Evolutionary conservation across 192 early-diverging fungal species (phyloP), one percentile per base, ranked within the genome.

Genomic region (Coemansia sp.): DNA sequence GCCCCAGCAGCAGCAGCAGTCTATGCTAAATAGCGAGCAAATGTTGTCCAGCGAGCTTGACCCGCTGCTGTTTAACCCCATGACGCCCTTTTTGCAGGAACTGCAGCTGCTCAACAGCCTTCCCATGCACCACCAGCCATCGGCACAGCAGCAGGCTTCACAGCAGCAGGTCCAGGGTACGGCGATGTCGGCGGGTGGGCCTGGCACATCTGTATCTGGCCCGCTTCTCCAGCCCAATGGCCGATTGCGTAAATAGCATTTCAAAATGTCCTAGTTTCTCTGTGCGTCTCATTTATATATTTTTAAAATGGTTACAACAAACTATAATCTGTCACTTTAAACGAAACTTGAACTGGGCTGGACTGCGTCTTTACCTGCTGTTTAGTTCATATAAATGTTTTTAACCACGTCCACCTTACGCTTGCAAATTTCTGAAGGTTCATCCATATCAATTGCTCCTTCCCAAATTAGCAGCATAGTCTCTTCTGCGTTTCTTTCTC

Each of bases 11-110:
- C 19, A 8, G 5, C 13, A 36, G 58, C 64, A 23, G 33, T 34
- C 6, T 23, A 35, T 13, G 14, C 49, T 51, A 5, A 19, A 34
- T 15, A 23, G 36, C 14, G 71, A 75, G 2, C 39, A 14, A 3
- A 52, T 63, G 23, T 13, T 58, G 19, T 39, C 53, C 13, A 21
- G 55, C 0, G 73, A 77, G 32, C 59, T 77, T 18, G 73, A 77
- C 32, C 73, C 73, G 18, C 10, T 77, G 53, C n/a, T 77, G 43
- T 77, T 77, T 53, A 69, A 70, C 53, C 59, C 66, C 4, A 77
- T 77, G 73, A 66, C 73, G 11, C 73, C 73, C 45, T 70, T 77
- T 13, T 42, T 77, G 43, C 67, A 77, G 45, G 73, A 77, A 46
- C 53, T 77, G 51, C 73, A 59, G 42, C 19, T 77, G 42, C 59